Conservation (phyloP, 2,329 filamentous ascomycete species). For the Aureobasidium sp. region DNA sequence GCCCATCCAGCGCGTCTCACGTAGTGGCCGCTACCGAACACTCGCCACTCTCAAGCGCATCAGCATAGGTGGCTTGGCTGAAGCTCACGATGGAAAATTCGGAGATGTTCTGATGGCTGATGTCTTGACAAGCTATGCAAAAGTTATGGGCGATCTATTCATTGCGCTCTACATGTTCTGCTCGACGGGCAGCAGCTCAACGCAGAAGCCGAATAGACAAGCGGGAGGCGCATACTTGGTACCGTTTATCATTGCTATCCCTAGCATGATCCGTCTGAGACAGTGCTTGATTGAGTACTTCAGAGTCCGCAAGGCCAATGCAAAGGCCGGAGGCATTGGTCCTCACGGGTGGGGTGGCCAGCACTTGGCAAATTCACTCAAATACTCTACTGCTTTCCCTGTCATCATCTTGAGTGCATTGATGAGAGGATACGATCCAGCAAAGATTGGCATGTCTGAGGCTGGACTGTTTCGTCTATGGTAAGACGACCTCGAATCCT, state of each 20-base stretch:
- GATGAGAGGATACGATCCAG: constrained; percentile 56
- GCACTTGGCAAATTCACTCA: constrained; percentile 87
- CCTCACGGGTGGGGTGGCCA: constrained; percentile 69
- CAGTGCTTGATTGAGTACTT: constrained; percentile 88
- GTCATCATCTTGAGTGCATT: constrained; percentile 76
- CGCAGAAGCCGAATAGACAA: constrained; percentile 68
- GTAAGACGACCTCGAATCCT: constrained; percentile 32
- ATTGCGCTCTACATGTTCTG: constrained; percentile 91
- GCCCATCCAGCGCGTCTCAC: constrained; percentile 62
- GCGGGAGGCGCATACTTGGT: constrained; percentile 76
- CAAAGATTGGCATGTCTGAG: constrained; percentile 47
- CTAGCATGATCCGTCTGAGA: constrained; percentile 76
- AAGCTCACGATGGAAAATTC: constrained; percentile 84
- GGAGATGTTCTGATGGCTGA: constrained; percentile 91
- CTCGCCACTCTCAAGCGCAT: constrained; percentile 70
- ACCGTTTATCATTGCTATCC: constrained; percentile 75
- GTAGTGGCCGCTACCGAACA: constrained; percentile 67
- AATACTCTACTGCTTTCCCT: constrained; percentile 91
- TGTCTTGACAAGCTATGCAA: constrained; percentile 89
- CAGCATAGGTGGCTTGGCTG: constrained; percentile 76
- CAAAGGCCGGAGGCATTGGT: constrained; percentile 33
- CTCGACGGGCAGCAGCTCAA: constrained; percentile 62
- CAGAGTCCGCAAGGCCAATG: constrained; percentile 58
- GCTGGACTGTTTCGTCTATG: constrained; percentile 50
- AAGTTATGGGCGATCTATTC: constrained; percentile 83